phyloP scores from a whole-genome alignment of 2,329 filamentous ascomycete genomes.

The Oidium heveae region DNA sequence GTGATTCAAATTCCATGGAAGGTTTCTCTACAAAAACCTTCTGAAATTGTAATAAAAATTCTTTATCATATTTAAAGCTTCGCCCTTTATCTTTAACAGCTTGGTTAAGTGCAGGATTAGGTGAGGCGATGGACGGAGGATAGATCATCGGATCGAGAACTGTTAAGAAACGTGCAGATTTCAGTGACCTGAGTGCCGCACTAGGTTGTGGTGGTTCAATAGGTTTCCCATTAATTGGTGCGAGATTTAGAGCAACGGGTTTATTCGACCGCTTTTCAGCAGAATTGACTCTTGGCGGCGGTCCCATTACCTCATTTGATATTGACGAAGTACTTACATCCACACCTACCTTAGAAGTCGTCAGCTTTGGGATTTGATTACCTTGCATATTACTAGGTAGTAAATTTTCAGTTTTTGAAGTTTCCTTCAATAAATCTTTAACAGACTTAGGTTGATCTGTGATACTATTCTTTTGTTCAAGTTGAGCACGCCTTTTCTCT shows the following conservation, averaged over 20 bases:
- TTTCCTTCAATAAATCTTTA: slow-evolving; percentile 3
- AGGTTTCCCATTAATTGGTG: slow-evolving; percentile 54
- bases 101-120: slow-evolving; percentile 73
- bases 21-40: slow-evolving; percentile 91
- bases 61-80: slow-evolving; percentile 82
- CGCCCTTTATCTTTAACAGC: slow-evolving; percentile 56
- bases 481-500: slow-evolving; percentile 29
- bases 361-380: slow-evolving; percentile 20
- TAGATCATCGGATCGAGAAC: slow-evolving; percentile 60
- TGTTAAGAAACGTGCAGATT: slow-evolving; percentile 69
- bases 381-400: slow-evolving; percentile 7
- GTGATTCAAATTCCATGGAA: slow-evolving; percentile 73
- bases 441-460: slow-evolving; percentile 2
- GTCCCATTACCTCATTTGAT: slow-evolving; percentile 21
- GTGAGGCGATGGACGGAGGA: slow-evolving; percentile 60
- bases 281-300: slow-evolving; percentile 26
- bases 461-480: slow-evolving; percentile 15
- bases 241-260: slow-evolving; percentile 69
- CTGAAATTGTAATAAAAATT: slow-evolving; percentile 91
- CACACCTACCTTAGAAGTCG: slow-evolving; percentile 23
- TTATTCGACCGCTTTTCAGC: slow-evolving; percentile 49
- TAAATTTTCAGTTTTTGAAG: slow-evolving; percentile 4
- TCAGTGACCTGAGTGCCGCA: slow-evolving; percentile 76
- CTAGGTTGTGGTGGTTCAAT: slow-evolving; percentile 84
- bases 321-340: slow-evolving; percentile 18